Evolutionary conservation across 805 yeast species (phyloP).

Genomic region (Wickerhamiella siamensis): DNA sequence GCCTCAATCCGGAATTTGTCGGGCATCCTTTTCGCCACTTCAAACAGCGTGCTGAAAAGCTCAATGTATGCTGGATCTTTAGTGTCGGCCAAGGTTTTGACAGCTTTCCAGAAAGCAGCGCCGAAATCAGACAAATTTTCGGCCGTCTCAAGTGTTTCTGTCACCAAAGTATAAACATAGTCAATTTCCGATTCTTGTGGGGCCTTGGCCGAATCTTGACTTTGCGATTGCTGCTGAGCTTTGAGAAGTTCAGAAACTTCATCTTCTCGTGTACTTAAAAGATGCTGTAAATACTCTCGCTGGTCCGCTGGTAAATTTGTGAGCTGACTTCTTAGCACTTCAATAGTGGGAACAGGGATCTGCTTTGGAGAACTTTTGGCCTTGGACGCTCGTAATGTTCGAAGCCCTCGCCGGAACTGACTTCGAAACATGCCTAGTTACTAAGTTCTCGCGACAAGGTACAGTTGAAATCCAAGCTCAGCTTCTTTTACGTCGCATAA

Average conservation of each 20-base stretch:
- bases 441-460: background rate
- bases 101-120: slow-evolving; percentile 11
- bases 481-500: background rate
- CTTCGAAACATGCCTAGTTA: background rate
- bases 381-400: slow-evolving; percentile 4
- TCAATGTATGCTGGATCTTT: slow-evolving; percentile 5
- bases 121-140: slow-evolving; percentile 9
- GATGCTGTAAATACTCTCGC: slow-evolving; percentile 7
- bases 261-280: slow-evolving; percentile 1
- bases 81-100: slow-evolving; percentile 3
- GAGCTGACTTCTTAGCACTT: slow-evolving; percentile 7
- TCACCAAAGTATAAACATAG: slow-evolving; percentile 5
- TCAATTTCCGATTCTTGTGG: slow-evolving; percentile 1
- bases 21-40: slow-evolving; percentile 13
- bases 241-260: background rate
- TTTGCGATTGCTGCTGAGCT: background rate
- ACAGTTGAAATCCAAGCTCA: background rate
- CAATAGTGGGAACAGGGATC: slow-evolving; percentile 4
- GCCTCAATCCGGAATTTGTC: slow-evolving; percentile 2
- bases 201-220: background rate
- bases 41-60: slow-evolving; percentile 13
- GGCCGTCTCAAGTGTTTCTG: slow-evolving; percentile 4
- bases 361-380: background rate
- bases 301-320: slow-evolving; percentile 9
- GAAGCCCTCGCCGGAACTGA: background rate